Conservation (phyloP, 495 filamentous ascomycete species). For the Physcia stellaris region DNA sequence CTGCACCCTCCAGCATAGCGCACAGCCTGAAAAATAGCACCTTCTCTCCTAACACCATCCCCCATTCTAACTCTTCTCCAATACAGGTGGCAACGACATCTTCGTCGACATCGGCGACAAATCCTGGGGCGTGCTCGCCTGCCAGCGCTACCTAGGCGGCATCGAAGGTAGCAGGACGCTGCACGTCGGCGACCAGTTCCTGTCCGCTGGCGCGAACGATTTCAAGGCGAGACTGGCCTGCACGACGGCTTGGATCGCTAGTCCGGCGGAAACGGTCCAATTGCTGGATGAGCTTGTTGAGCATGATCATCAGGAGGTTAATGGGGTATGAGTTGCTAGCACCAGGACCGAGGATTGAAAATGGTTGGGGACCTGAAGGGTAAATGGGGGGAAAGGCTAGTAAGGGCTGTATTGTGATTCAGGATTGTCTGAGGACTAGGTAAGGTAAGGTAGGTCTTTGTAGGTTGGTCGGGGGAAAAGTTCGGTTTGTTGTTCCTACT, state of each 20-base stretch:
- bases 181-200: conserved; percentile 91
- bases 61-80: background rate
- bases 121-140: conserved; percentile 80
- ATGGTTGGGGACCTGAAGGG: no score
- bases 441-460: no score
- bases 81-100: conserved; percentile 69
- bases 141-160: conserved; percentile 79
- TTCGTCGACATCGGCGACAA: conserved; percentile 99
- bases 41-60: no score
- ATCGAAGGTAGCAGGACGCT: conserved; percentile 53
- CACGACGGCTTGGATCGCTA: conserved; percentile 83
- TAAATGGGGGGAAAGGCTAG: no score
- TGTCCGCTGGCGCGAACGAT: conserved; percentile 90
- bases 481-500: no score
- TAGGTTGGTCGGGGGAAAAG: no score
- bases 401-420: no score
- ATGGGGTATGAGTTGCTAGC: no score
- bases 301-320: background rate
- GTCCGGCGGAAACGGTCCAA: conserved; percentile 74
- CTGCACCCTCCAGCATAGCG: no score
- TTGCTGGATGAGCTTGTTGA: conserved; percentile 64
- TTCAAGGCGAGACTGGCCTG: conserved; percentile 67
- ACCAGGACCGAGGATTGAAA: no score
- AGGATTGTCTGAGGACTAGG: no score
- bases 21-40: no score